phyloP scores from a whole-genome alignment of 345 rosid genomes.

The Arabis alpina region DNA sequence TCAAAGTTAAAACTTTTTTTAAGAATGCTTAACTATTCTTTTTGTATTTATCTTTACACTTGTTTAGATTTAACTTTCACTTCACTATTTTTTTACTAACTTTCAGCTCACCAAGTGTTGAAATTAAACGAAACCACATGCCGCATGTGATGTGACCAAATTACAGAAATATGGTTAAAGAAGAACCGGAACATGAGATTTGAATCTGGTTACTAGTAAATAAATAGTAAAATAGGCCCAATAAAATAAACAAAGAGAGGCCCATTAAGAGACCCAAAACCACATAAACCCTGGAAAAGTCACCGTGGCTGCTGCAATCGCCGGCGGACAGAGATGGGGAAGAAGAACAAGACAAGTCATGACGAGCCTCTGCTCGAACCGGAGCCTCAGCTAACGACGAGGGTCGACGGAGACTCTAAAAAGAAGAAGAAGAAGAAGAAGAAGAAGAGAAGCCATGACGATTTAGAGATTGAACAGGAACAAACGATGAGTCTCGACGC shows the following conservation, averaged over 20 bases:
- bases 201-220: background rate
- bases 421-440: constrained; percentile 23
- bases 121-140: too few species aligned
- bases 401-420: constrained; percentile 16
- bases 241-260: background rate
- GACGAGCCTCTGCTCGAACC: constrained; percentile 32
- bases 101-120: too few species aligned
- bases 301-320: constrained; percentile 21
- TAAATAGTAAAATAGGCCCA: constrained; percentile 5
- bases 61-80: too few species aligned
- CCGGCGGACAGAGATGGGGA: constrained; percentile 61
- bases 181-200: too few species aligned
- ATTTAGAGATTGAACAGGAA: constrained; percentile 27
- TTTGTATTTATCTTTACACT: too few species aligned
- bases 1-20: too few species aligned
- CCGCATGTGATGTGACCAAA: too few species aligned
- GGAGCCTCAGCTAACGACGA: constrained; percentile 35
- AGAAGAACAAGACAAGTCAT: constrained; percentile 48
- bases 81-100: too few species aligned
- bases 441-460: constrained; percentile 35
- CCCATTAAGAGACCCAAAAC: constrained; percentile 33
- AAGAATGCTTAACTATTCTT: too few species aligned
- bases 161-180: too few species aligned
- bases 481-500: constrained; percentile 42
- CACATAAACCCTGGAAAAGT: constrained; percentile 38